Base-by-base conservation (phyloP, 805 yeast species). In the Yamadazyma tumulicola region DNA sequence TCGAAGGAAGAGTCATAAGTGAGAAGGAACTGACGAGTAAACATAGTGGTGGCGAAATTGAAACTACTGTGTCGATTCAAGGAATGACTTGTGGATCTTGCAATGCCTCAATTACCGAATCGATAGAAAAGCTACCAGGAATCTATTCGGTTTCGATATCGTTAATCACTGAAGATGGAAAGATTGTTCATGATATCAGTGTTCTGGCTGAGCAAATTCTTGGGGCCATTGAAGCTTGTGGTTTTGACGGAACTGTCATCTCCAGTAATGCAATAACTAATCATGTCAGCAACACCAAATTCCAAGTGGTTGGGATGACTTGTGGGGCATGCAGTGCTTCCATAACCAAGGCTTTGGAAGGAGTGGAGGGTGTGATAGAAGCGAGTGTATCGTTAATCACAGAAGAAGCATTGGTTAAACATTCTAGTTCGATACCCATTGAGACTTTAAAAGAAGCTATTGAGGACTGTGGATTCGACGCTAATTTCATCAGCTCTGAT, bases 281-380 rank as follows among this genome's bases (percentile, higher is more conserved):
- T 7, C 7, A n/a, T 4, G n/a, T 17, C 1, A 18, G 6, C 18
- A 26, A 32, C 24, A 26, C 39, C 4, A 17, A 11, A 10, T 40
- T 69, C 2, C 46, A 55, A 4, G 62, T 82, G 1, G 56, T 62
- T 11, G 97, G 97, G 2, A 91, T 89, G 97, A 89, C 97, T 2
- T 91, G 97, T 52, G 81, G 93, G 2, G 74, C 95, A 1, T 91
- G 97, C 54, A 72, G 84, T 0, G 69, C 81, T 2, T 65, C 93
- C 0, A 75, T 91, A 14, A 74, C 80, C 0, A 58, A 61, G 17
- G 79, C 79, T 1, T 49, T 86, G 18, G 59, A 67, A 35, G 51
- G 51, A 0, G 35, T 75, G 6, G 59, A 62, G 0, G 84, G 83
- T 1, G 83, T 86, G 2, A 31, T 48, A 1, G 50, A 57, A 4